A percentile compares a stretch with the other conserved stretches of the same genome.
phyloP scores from a whole-genome alignment of 495 filamentous ascomycete species.

The Lineolata rhizophorae region DNA sequence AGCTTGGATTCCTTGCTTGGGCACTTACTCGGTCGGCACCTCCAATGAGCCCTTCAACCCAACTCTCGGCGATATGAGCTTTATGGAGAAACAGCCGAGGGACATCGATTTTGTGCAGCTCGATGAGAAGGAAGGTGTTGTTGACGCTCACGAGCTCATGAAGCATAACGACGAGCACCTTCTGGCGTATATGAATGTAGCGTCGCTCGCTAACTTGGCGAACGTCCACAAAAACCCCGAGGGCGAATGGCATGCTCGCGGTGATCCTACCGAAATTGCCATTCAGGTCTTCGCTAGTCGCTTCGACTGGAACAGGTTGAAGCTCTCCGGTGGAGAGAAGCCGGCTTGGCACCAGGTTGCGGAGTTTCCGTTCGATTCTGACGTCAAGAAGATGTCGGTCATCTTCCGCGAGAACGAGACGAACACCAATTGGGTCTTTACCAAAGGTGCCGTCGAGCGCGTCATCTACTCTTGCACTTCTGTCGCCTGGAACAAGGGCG shows the following conservation, averaged over 20 bases:
- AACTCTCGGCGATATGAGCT: constrained; percentile 13
- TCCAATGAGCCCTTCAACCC: constrained; percentile 17
- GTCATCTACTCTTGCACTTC: constrained; percentile 23
- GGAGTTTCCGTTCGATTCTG: constrained; percentile 41
- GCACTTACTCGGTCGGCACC: constrained; percentile 16
- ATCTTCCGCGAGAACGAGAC: constrained; percentile 22
- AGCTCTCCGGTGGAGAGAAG: constrained; percentile 18
- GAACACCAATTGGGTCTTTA: constrained; percentile 23
- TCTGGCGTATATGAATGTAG: constrained; percentile 14
- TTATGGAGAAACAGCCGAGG: constrained; percentile 7
- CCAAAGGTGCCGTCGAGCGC: constrained; percentile 38
- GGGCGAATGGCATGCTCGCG: constrained; percentile 25
- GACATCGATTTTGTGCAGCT: constrained; percentile 14
- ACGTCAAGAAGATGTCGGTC: constrained; percentile 37
- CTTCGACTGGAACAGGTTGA: constrained; percentile 23
- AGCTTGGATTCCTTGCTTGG: constrained; percentile 25
- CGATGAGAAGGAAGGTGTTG: constrained; percentile 17
- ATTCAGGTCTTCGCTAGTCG: constrained; percentile 29
- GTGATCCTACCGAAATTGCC: constrained; percentile 36
- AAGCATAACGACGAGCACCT: constrained; percentile 12
- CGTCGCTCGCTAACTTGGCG: constrained; percentile 19
- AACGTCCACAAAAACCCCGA: constrained; percentile 13
- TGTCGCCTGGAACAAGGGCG: constrained; percentile 23
- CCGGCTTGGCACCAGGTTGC: constrained; percentile 19
- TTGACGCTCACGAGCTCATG: too few species aligned